phyloP scores from a whole-genome alignment of 345 rosid genomes.

The Acer negundo region DNA sequence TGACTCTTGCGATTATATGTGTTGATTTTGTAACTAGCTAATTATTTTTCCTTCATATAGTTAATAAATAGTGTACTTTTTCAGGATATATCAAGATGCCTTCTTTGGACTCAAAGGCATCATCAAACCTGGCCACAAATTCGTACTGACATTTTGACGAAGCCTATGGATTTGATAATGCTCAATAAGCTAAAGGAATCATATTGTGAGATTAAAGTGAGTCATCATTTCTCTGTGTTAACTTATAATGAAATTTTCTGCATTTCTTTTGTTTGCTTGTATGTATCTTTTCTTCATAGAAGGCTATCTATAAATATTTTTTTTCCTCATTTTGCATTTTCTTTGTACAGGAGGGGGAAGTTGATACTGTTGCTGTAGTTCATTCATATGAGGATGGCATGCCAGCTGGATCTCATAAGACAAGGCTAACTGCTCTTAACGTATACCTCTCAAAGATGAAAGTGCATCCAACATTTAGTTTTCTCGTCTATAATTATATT shows the following conservation, averaged over 20 bases:
- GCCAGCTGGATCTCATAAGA: conserved; percentile 79
- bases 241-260: background rate
- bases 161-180: conserved; percentile 84
- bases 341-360: conserved; percentile 66
- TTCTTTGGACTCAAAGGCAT: conserved; percentile 94
- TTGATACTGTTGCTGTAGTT: conserved; percentile 63
- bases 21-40: conserved; percentile 2
- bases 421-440: conserved; percentile 80
- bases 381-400: conserved; percentile 75
- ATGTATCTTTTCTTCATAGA: background rate
- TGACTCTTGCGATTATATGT: background rate
- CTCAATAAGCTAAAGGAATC: conserved; percentile 81
- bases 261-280: conserved; percentile 13
- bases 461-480: conserved; percentile 2
- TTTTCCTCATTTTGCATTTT: conserved; percentile 8
- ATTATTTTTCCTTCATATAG: conserved; percentile 5
- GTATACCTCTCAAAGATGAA: conserved; percentile 36
- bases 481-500: conserved; percentile 12
- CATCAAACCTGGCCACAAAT: conserved; percentile 95
- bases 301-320: background rate
- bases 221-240: conserved; percentile 17
- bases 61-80: conserved; percentile 10
- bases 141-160: conserved; percentile 70
- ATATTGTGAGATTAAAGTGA: conserved; percentile 74
- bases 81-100: conserved; percentile 96